These are phyloP conservation scores for Erythrobasidium hasegawianum DNA, from an alignment of 1,284 basidiomycete genomes.

Conservation along the genomic window DNA sequence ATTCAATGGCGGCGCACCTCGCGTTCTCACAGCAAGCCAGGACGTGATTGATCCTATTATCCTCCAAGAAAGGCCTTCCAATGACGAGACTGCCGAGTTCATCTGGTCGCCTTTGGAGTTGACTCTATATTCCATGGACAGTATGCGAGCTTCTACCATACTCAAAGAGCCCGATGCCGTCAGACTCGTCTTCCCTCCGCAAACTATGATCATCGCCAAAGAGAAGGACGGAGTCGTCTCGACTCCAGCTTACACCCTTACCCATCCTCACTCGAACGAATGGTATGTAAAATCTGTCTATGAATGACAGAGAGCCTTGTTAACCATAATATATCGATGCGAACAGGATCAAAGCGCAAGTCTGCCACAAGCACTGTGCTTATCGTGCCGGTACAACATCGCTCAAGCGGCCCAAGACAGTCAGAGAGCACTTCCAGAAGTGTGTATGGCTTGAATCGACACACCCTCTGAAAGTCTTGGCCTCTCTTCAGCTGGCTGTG, in stretches of 20 bases:
- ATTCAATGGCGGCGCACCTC: background rate
- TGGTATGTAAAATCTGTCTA: no score
- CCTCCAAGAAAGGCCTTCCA: conserved; percentile 2
- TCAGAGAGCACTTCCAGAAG: conserved; percentile 32
- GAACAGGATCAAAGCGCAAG: conserved; percentile 32
- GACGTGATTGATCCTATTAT: conserved; percentile 30
- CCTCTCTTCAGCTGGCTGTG: conserved; percentile 27
- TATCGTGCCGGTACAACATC: conserved; percentile 30
- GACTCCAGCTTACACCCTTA: conserved; percentile 20
- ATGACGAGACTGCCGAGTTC: conserved; percentile 15
- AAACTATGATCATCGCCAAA: conserved; percentile 21
- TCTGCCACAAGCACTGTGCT: conserved; percentile 27
- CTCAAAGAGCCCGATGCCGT: conserved; percentile 11
- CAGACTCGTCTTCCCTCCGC: conserved; percentile 22
- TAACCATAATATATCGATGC: no score
- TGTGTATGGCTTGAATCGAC: conserved; percentile 27
- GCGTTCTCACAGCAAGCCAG: conserved; percentile 5
- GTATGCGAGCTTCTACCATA: conserved; percentile 5
- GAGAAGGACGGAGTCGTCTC: conserved; percentile 29
- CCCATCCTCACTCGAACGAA: conserved; percentile 31
- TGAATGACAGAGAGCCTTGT: no score
- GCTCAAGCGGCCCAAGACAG: conserved; percentile 30
- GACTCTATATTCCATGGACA: conserved; percentile 17
- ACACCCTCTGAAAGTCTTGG: conserved; percentile 29
- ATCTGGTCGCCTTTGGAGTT: conserved; percentile 22